phyloP scores from a whole-genome alignment of 148 eudicot genomes.

The Rhododendron williamsianum region DNA sequence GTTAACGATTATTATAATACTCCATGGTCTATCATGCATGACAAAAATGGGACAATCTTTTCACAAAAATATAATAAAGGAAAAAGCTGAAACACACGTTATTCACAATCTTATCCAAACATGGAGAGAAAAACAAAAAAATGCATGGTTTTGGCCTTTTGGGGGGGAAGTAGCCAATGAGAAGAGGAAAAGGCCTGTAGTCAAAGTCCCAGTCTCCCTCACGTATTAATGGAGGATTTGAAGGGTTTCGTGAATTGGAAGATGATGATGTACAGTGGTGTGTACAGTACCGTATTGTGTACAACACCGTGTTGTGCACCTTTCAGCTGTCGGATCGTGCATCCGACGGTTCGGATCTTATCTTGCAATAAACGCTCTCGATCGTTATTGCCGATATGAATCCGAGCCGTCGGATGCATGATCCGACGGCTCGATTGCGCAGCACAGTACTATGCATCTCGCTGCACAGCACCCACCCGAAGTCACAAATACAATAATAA shows the following conservation, averaged over 20 bases:
- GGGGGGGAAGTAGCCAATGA: background rate
- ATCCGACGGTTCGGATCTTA: no score
- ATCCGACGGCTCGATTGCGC: no score
- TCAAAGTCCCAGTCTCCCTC: background rate
- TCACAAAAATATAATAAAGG: background rate
- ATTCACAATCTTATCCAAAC: conserved; percentile 1
- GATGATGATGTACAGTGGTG: rapidly evolving
- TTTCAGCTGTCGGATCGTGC: no score
- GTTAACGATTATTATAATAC: background rate
- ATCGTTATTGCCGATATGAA: no score
- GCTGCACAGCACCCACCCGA: no score
- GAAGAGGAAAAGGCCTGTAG: background rate
- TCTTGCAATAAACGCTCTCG: no score
- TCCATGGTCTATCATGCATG: background rate
- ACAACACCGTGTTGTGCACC: no score
- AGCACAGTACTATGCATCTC: no score
- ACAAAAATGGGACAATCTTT: background rate
- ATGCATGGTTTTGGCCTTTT: background rate
- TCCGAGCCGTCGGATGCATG: no score
- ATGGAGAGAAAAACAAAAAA: background rate
- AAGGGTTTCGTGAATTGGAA: background rate
- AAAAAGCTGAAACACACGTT: background rate
- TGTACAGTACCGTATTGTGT: rapidly evolving
- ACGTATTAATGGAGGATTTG: conserved; percentile 13
- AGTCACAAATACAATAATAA: background rate